Evolutionary conservation across 1,284 basidiomycete species (phyloP).

Genomic region (Neolentinus lepideus): DNA sequence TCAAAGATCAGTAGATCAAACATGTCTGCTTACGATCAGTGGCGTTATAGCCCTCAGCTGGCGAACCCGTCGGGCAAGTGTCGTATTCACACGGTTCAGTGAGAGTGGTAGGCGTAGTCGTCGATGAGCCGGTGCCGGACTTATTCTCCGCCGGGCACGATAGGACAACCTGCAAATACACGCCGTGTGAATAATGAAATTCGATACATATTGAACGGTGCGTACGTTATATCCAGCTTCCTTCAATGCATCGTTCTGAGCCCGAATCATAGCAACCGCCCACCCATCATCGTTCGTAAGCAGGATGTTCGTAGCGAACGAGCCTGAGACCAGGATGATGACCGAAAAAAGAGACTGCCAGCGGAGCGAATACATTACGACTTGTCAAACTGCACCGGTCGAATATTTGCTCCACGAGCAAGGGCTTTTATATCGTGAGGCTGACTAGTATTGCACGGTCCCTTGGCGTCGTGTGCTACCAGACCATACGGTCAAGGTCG

Average conservation of each 20-base stretch:
- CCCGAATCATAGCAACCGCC: constrained; percentile 42
- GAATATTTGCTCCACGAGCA: no score
- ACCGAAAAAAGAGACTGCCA: not conserved
- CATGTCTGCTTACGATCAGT: constrained; percentile 29
- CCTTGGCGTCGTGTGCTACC: no score
- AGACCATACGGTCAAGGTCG: no score
- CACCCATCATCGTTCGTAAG: constrained; percentile 45
- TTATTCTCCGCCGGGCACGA: constrained; percentile 35
- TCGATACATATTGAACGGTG: not conserved
- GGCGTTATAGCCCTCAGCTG: constrained; percentile 32
- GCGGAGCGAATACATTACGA: not conserved
- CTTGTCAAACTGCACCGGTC: not conserved
- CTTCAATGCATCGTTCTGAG: constrained; percentile 31
- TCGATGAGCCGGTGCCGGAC: constrained; percentile 34
- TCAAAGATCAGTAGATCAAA: not conserved
- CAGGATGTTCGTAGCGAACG: constrained; percentile 11
- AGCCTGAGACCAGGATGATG: not conserved
- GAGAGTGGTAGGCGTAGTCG: constrained; percentile 16
- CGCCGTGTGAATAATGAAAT: not conserved
- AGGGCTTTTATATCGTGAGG: no score
- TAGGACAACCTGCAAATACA: constrained; percentile 27
- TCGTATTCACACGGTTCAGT: constrained; percentile 30
- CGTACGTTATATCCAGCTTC: constrained; percentile 34
- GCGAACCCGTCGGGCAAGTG: constrained; percentile 32
- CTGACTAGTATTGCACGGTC: no score